Evolutionary conservation across 2,329 filamentous ascomycete species (phyloP).

Genomic region (Immersiporthe knoxdaviesiana): DNA sequence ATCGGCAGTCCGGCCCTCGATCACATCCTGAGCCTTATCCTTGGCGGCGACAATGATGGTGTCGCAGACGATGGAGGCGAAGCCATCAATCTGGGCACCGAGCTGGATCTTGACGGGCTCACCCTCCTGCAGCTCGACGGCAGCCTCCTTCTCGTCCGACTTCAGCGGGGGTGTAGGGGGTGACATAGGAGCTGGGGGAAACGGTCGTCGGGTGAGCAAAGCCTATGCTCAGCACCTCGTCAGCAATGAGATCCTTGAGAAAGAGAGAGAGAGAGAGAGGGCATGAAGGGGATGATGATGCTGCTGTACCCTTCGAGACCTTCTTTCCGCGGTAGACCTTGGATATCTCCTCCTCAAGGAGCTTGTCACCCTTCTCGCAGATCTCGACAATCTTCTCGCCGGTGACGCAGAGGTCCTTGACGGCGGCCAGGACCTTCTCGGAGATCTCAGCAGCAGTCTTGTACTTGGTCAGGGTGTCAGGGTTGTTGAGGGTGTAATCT

Average conservation of each 20-base stretch:
- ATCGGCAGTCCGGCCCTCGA: constrained; percentile 81
- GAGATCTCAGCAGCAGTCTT: constrained; percentile 95
- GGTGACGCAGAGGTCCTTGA: constrained; percentile 73
- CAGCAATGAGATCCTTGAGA: constrained; percentile 1
- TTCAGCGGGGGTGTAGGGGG: constrained; percentile 93
- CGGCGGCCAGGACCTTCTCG: constrained; percentile 90
- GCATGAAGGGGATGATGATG: too few relatives aligned
- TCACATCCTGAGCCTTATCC: constrained; percentile 62
- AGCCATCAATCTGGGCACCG: constrained; percentile 97
- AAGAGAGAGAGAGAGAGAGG: neutral
- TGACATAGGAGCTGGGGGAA: constrained; percentile 91
- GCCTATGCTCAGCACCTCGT: constrained; percentile 51
- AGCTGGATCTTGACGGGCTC: constrained; percentile 97
- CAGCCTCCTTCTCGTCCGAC: constrained; percentile 84
- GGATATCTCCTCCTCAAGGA: constrained; percentile 87
- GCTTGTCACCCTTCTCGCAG: constrained; percentile 93
- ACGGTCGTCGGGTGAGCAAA: constrained; percentile 94
- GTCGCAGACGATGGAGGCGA: constrained; percentile 94
- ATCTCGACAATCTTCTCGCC: constrained; percentile 92
- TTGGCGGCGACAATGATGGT: constrained; percentile 74
- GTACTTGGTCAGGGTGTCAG: constrained; percentile 97
- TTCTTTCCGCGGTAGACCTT: constrained; percentile 99
- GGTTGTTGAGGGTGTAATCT: constrained; percentile 92
- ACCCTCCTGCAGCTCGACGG: constrained; percentile 75
- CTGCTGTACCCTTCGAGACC: constrained; percentile 74